phyloP scores from a whole-genome alignment of 768 basidiomycete species.

The Suillus brevipes region DNA sequence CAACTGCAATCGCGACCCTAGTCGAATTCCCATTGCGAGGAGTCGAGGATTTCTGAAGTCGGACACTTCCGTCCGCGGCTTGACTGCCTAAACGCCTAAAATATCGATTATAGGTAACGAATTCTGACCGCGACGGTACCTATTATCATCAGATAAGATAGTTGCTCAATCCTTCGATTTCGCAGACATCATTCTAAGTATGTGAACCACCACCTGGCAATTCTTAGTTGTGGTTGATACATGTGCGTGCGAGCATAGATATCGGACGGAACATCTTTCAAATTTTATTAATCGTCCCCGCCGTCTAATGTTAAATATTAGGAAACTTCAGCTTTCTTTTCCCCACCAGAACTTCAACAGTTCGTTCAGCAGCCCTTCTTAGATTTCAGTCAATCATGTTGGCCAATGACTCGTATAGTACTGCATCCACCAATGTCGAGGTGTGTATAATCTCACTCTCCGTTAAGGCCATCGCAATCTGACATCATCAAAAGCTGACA shows the following conservation, averaged over 20 bases:
- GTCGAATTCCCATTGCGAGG: not conserved
- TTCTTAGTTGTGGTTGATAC: not conserved
- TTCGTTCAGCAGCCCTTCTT: conserved; percentile 4
- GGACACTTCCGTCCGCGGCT: not conserved
- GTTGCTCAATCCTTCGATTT: not conserved
- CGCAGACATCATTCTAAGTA: conserved; percentile 7
- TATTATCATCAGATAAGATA: conserved; percentile 14
- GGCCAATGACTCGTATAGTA: conserved; percentile 24
- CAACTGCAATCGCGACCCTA: not conserved
- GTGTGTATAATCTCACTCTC: conserved; percentile 8
- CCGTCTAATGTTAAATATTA: conserved; percentile 1
- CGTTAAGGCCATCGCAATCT: conserved; percentile 2
- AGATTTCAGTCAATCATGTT: conserved; percentile 19
- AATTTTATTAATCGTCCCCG: not conserved
- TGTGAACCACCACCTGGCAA: not conserved
- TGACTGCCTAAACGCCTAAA: conserved; percentile 4
- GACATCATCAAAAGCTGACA: conserved; percentile 21
- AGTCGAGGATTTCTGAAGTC: not conserved
- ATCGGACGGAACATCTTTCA: conserved; percentile 8
- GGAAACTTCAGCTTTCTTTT: not conserved
- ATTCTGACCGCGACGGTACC: not conserved
- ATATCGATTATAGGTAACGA: not conserved
- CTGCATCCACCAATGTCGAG: conserved; percentile 27
- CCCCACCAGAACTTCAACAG: conserved; percentile 15
- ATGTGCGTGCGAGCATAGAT: conserved; percentile 12